These are phyloP conservation scores for Chlorella ohadii DNA, from an alignment of 139 green algal species.

Conservation along the genomic window DNA sequence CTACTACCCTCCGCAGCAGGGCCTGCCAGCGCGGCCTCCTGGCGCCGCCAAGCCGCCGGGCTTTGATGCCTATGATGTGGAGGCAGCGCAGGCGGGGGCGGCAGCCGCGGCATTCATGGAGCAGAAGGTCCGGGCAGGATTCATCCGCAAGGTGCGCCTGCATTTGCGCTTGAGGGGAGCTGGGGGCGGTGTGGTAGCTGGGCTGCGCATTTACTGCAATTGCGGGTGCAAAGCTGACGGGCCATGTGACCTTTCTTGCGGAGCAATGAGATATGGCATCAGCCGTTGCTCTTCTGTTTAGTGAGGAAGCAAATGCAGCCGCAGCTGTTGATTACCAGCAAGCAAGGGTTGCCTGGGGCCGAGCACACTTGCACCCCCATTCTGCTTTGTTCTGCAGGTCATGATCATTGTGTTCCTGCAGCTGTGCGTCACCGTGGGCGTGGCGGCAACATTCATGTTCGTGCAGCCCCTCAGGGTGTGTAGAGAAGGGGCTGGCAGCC, in stretches of 20 bases:
- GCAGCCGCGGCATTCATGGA: conserved; percentile 45
- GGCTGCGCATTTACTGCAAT: too few species aligned
- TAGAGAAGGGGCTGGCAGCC: not conserved
- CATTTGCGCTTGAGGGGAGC: too few species aligned
- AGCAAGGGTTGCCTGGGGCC: too few species aligned
- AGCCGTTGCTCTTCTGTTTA: too few species aligned
- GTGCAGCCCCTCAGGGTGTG: conserved; percentile 56
- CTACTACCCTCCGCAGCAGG: not conserved
- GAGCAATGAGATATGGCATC: too few species aligned
- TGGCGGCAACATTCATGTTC: conserved; percentile 59
- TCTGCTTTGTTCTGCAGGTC: not conserved
- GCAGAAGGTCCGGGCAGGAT: conserved; percentile 52
- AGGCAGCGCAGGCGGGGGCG: conserved; percentile 34
- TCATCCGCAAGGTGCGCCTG: conserved; percentile 63
- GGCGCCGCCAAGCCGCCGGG: conserved; percentile 6
- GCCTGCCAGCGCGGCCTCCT: conserved; percentile 11
- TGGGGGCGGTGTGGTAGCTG: too few species aligned
- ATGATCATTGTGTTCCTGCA: conserved; percentile 56
- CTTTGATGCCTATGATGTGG: conserved; percentile 40
- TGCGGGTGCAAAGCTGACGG: too few species aligned
- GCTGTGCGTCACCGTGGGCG: conserved; percentile 61
- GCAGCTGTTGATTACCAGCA: too few species aligned
- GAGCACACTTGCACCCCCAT: too few species aligned
- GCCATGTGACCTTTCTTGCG: too few species aligned
- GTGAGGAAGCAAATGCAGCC: too few species aligned